These are phyloP conservation scores for Mycena rosella DNA, from an alignment of 768 basidiomycete species.

Conservation along the genomic window DNA sequence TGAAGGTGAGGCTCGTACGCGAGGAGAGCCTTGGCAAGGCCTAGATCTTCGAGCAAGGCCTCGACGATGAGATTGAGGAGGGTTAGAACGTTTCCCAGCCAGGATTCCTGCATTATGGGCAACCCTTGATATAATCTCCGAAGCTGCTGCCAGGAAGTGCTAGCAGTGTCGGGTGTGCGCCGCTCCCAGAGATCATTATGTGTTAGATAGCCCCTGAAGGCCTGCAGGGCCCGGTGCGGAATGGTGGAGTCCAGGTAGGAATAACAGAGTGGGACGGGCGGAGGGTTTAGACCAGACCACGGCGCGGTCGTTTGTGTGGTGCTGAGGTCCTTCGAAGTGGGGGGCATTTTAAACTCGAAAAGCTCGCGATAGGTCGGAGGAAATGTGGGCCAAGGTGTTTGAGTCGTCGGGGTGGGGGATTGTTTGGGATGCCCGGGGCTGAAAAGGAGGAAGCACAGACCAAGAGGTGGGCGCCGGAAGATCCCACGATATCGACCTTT, in stretches of 20 bases:
- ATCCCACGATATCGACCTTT: no score
- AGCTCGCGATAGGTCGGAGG: constrained; percentile 5
- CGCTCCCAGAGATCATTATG: not conserved
- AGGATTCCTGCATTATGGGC: not conserved
- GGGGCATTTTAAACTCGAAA: not conserved
- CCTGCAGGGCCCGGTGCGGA: not conserved
- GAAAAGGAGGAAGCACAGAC: no score
- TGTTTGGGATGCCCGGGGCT: no score
- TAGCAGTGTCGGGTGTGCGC: not conserved
- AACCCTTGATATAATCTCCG: not conserved
- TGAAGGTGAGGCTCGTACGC: not conserved
- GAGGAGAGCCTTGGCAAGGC: not conserved
- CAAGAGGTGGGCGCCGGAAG: no score
- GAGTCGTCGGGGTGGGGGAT: no score
- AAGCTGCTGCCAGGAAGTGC: not conserved
- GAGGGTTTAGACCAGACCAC: not conserved
- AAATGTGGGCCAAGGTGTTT: not conserved
- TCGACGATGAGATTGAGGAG: not conserved
- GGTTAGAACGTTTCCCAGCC: not conserved
- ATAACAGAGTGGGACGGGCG: not conserved
- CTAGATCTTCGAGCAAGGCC: not conserved
- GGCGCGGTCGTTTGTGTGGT: constrained; percentile 8
- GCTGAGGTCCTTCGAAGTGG: not conserved
- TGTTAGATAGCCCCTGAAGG: not conserved
- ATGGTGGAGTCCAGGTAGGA: not conserved